These are phyloP conservation scores for Oryza meridionalis DNA, from an alignment of 176 grass and related monocot species.

Conservation along the genomic window DNA sequence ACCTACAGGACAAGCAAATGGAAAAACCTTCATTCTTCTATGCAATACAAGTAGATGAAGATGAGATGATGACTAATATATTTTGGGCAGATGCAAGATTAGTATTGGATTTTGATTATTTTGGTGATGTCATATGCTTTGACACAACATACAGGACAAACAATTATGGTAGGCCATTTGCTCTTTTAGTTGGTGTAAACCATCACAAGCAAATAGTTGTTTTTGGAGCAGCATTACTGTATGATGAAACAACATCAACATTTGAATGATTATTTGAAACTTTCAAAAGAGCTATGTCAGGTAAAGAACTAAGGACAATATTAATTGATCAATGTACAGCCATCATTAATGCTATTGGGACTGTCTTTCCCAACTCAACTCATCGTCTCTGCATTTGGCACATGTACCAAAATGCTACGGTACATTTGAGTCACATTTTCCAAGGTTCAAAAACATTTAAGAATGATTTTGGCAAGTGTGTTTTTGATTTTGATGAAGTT, in stretches of 20 bases:
- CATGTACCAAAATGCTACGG: too few relatives aligned
- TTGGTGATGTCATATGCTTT: constrained; percentile 54
- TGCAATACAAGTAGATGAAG: constrained; percentile 56
- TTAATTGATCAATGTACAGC: too few relatives aligned
- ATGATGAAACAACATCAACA: too few relatives aligned
- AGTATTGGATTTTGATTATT: constrained; percentile 41
- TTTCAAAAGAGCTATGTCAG: too few relatives aligned
- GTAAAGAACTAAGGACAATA: too few relatives aligned
- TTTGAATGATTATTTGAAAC: too few relatives aligned
- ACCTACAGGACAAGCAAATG: not conserved
- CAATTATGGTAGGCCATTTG: constrained; percentile 45
- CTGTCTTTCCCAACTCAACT: too few relatives aligned
- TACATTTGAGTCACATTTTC: too few relatives aligned
- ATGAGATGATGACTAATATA: constrained; percentile 51
- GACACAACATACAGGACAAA: constrained; percentile 50
- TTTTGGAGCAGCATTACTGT: too few relatives aligned
- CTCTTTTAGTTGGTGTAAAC: constrained; percentile 39
- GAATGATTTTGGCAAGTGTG: constrained; percentile 36
- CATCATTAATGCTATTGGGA: too few relatives aligned
- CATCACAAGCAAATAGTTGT: not conserved
- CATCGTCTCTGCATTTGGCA: too few relatives aligned
- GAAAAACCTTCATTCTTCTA: too few relatives aligned
- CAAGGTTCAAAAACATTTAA: constrained; percentile 41
- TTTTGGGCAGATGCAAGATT: constrained; percentile 55
- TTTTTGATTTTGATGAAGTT: constrained; percentile 42